These are phyloP conservation scores for Ceratocystis lukuohia DNA, from an alignment of 2,329 filamentous ascomycete species.

Conservation along the genomic window DNA sequence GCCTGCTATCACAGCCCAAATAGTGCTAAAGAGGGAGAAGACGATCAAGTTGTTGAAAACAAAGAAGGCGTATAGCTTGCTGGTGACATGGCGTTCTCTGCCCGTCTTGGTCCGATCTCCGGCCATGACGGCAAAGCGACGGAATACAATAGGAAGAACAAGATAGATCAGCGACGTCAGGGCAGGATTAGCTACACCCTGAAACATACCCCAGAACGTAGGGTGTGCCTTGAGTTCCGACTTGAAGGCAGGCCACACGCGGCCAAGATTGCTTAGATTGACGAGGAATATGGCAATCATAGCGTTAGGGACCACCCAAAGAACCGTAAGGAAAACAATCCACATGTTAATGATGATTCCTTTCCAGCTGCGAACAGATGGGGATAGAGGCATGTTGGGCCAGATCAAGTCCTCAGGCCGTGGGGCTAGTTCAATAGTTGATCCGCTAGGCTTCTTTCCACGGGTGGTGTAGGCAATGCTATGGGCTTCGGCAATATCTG, in stretches of 20 bases:
- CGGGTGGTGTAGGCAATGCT: conserved; percentile 69
- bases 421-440: conserved; percentile 66
- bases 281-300: conserved; percentile 89
- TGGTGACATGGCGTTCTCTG: conserved; percentile 78
- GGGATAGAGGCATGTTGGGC: conserved; percentile 72
- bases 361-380: conserved; percentile 55
- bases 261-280: conserved; percentile 66
- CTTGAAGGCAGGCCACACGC: conserved; percentile 66
- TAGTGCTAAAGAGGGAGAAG: conserved; percentile 78
- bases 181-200: conserved; percentile 82
- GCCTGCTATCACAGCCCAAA: conserved; percentile 58
- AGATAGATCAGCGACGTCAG: conserved; percentile 80
- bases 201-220: conserved; percentile 68
- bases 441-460: conserved; percentile 66
- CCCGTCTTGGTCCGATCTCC: conserved; percentile 88
- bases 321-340: conserved; percentile 63
- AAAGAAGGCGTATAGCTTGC: conserved; percentile 89
- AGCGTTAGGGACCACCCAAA: conserved; percentile 88
- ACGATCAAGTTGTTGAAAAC: conserved; percentile 93
- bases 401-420: conserved; percentile 88
- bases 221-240: conserved; percentile 47
- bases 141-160: conserved; percentile 79
- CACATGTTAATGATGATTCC: conserved; percentile 71
- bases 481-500: conserved; percentile 77
- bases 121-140: conserved; percentile 65